These are phyloP conservation scores for Sphaerosporella brunnea DNA, from an alignment of 495 filamentous ascomycete genomes.

Conservation along the genomic window DNA sequence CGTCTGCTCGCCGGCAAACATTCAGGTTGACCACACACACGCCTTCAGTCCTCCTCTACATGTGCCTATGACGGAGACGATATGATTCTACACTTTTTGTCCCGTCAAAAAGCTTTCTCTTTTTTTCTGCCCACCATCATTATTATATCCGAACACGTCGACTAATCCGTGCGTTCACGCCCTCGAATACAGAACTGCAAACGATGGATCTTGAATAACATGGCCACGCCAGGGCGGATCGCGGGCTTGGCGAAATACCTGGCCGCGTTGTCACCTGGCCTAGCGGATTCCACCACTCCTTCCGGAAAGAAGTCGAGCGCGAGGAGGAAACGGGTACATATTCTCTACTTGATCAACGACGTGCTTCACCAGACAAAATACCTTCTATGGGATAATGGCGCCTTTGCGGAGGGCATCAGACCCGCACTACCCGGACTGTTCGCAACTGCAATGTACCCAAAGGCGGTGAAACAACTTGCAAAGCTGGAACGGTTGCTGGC, in stretches of 20 bases:
- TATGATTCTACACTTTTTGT: not conserved
- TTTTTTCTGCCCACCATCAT: too few relatives aligned
- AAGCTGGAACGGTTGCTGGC: constrained; percentile 49
- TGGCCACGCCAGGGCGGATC: constrained; percentile 49
- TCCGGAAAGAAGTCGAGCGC: constrained; percentile 34
- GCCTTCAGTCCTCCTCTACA: constrained; percentile 21
- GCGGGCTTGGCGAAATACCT: constrained; percentile 60
- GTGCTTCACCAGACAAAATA: constrained; percentile 60
- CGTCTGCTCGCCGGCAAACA: constrained; percentile 65
- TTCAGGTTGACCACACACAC: constrained; percentile 77
- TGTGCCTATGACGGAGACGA: constrained; percentile 9
- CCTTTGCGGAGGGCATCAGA: constrained; percentile 44
- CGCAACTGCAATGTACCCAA: constrained; percentile 40
- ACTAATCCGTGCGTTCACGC: constrained; percentile 2
- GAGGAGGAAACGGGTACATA: constrained; percentile 53
- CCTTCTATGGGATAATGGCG: constrained; percentile 35
- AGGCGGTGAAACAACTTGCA: constrained; percentile 44
- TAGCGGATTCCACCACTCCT: constrained; percentile 25
- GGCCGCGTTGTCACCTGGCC: constrained; percentile 45
- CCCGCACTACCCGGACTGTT: constrained; percentile 44
- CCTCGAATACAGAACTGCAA: constrained; percentile 53
- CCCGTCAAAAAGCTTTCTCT: not conserved
- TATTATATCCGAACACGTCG: constrained; percentile 4
- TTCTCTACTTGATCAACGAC: constrained; percentile 73
- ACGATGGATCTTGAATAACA: constrained; percentile 59